Base-by-base conservation (phyloP, 495 filamentous ascomycete genomes). In the Penicillium crystallinum region DNA sequence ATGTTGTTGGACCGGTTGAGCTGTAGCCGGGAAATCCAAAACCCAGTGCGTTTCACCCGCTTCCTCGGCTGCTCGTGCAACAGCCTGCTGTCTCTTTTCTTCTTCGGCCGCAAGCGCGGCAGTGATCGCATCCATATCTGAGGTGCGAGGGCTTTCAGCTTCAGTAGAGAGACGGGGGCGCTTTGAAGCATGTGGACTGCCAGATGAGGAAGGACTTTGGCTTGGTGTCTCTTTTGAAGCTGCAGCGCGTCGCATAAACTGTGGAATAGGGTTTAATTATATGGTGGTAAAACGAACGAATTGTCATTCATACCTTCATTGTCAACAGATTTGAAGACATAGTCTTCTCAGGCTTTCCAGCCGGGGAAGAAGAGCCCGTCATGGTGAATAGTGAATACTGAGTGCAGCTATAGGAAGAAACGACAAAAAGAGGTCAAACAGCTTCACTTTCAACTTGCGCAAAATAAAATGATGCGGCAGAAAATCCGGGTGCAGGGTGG, bases 211-310 rank as follows among this genome's bases (percentile, higher is more conserved):
- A 31, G 71, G 71, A 25, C 68, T 61, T 37, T 78, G 64, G 53
- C n/a, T n/a, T n/a, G n/a, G n/a, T n/a, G 56, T 62, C 57, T 60
- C 76, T 58, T 67, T 63, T 2, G 67, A 54, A 6, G 79, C 77
- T 41, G 87, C 88, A 44, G 88, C 87, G 56, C 93, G 82, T 79
- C 96, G 93, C 93, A 98, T 98, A 69, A 98, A 98, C 82, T 88
- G 44, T 36, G 22, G 44, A 17, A 38, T 9, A 38, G 2, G 22
- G 47, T 62, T n/a, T 53, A 62, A 43, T 23, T 55, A 22, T 15
- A 34, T n/a, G 19, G 23, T n/a, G n/a, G 23, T 12, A 7, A 12
- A 53, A 17, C 11, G 12, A 31, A 52, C n/a, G 58, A 22, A 54
- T 30, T 43, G 27, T 21, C 18, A 8, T 25, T 18, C 61, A 36